Evolutionary conservation across 352 stramenopile species (phyloP).

Genomic region (Phytophthora capsici): DNA sequence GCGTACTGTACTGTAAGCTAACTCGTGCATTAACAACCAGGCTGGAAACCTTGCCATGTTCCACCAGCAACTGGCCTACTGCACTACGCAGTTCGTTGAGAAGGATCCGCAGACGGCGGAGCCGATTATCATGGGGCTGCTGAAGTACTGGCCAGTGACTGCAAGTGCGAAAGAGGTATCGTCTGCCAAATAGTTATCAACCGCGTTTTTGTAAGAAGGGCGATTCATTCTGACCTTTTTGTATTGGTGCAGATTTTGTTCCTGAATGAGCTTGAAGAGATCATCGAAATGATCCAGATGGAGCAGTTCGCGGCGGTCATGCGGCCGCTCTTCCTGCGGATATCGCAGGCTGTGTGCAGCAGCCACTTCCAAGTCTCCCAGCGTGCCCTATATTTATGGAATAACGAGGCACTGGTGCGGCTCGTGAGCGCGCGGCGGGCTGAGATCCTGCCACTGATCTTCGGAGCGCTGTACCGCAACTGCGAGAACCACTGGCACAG

Average conservation of each 20-base stretch:
- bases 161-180: conserved; percentile 89
- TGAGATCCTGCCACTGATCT: conserved; percentile 95
- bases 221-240: conserved; percentile 20
- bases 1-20: neutral
- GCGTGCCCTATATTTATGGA: conserved; percentile 98
- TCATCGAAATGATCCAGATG: conserved; percentile 95
- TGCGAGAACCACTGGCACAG: conserved; percentile 94
- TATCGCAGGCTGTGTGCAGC: conserved; percentile 90
- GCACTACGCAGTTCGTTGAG: conserved; percentile 99
- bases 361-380: conserved; percentile 97
- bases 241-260: conserved; percentile 87
- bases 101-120: conserved; percentile 98
- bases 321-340: conserved; percentile 75
- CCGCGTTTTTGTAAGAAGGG: neutral
- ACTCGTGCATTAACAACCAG: conserved; percentile 33
- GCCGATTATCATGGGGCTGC: conserved; percentile 93
- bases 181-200: conserved; percentile 1
- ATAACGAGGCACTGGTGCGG: conserved; percentile 97
- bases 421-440: conserved; percentile 95
- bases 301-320: conserved; percentile 81
- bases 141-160: conserved; percentile 96
- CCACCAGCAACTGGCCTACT: conserved; percentile 99
- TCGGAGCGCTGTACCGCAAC: conserved; percentile 87
- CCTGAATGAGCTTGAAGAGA: conserved; percentile 98
- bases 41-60: conserved; percentile 94